Percentiles rank a stretch among this genome's conserved stretches.
Conservation (phyloP, 305 asterid genomes). For the Fraxinus latifolia region DNA sequence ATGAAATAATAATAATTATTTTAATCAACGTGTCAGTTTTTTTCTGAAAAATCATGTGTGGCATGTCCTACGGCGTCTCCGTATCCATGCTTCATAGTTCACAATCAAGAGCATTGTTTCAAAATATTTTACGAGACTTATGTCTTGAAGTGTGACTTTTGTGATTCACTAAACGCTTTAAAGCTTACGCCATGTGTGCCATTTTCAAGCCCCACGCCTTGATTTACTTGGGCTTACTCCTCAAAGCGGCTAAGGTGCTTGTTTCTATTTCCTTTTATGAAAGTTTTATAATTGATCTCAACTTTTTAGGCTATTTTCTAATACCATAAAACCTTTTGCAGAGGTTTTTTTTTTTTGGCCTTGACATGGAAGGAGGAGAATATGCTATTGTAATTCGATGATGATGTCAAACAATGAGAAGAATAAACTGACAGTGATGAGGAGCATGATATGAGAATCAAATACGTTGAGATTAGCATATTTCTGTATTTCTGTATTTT, state of each 20-base stretch:
- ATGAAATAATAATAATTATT: not conserved
- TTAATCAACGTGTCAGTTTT: not conserved
- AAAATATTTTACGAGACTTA: not conserved
- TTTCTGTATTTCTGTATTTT: not conserved
- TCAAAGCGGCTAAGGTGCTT: not conserved
- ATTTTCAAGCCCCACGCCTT: not conserved
- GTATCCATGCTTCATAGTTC: not conserved
- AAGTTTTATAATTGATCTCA: not conserved
- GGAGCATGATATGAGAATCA: not conserved
- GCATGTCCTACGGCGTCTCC: not conserved
- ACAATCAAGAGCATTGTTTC: not conserved
- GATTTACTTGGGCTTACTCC: not conserved
- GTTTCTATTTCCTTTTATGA: not conserved
- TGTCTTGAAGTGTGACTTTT: not conserved
- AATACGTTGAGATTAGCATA: not conserved
- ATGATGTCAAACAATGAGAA: not conserved
- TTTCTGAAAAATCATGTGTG: not conserved
- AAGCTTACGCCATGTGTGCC: not conserved
- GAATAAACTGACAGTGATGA: not conserved
- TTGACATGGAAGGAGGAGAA: not conserved
- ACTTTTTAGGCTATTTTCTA: not conserved
- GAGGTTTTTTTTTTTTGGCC: not conserved
- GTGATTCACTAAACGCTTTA: not conserved
- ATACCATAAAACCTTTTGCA: not conserved
- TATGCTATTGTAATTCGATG: not conserved